These are phyloP conservation scores for Yamadazyma sp. DNA, from an alignment of 805 yeast species.

Conservation along the genomic window DNA sequence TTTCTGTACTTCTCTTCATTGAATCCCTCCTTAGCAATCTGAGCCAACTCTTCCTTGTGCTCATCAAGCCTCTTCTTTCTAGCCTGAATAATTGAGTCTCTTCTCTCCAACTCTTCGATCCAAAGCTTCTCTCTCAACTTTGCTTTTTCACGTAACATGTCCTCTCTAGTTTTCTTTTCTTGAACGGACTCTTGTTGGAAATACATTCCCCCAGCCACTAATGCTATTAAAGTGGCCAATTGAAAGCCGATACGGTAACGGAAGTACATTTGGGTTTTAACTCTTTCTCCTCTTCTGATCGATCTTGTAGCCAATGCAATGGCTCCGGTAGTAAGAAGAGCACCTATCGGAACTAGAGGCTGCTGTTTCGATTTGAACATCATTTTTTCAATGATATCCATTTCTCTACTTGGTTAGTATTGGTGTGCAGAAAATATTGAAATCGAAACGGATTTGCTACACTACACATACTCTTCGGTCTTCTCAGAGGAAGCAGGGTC, in stretches of 20 bases:
- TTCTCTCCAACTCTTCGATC: constrained; percentile 87
- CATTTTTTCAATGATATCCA: constrained; percentile 54
- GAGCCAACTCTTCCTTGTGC: constrained; percentile 47
- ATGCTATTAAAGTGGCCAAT: constrained; percentile 76
- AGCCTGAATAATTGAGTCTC: constrained; percentile 70
- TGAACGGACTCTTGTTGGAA: constrained; percentile 54
- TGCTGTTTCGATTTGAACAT: constrained; percentile 71
- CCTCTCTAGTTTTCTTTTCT: constrained; percentile 57
- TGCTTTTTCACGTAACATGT: constrained; percentile 71
- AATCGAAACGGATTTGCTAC: constrained; percentile 1
- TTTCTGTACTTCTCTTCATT: constrained; percentile 21
- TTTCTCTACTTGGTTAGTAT: constrained; percentile 28
- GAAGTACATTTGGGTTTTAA: constrained; percentile 81
- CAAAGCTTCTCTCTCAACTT: constrained; percentile 80
- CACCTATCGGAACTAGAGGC: constrained; percentile 86
- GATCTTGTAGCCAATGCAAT: constrained; percentile 77
- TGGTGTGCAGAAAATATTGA: too few species aligned
- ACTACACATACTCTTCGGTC: constrained; percentile 46
- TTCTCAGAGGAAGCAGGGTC: constrained; percentile 31
- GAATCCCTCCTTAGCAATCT: constrained; percentile 37
- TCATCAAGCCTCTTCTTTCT: constrained; percentile 67
- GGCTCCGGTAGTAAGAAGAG: constrained; percentile 76
- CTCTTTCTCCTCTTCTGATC: constrained; percentile 66
- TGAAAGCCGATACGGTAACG: constrained; percentile 88
- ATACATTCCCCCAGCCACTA: constrained; percentile 74